Conservation (phyloP, 1,139 yeast species). For the Geotrichum bryndzae region DNA sequence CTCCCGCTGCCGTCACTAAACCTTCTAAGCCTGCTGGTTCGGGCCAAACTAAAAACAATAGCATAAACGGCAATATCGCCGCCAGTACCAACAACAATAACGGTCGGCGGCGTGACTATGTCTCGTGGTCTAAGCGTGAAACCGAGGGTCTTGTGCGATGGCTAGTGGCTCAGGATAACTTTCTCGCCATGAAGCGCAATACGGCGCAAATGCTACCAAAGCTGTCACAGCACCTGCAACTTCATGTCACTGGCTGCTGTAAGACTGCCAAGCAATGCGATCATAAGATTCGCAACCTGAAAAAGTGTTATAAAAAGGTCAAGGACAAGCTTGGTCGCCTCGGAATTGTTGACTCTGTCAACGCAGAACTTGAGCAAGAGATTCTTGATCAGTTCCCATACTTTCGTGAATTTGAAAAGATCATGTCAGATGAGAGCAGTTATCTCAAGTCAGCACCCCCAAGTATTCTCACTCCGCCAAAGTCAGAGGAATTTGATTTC, state of each 20-base stretch:
- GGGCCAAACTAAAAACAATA: not conserved
- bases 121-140: conserved; percentile 16
- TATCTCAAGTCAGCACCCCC: not conserved
- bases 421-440: conserved; percentile 4
- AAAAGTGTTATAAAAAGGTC: conserved; percentile 14
- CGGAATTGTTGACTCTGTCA: not conserved
- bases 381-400: conserved; percentile 13
- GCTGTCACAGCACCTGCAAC: conserved; percentile 7
- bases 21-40: not conserved
- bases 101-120: conserved; percentile 12
- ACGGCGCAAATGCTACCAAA: conserved; percentile 13
- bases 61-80: too few species aligned
- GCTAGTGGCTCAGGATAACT: conserved; percentile 11
- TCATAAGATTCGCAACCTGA: conserved; percentile 16
- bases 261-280: conserved; percentile 17
- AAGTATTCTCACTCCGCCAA: conserved; percentile 2
- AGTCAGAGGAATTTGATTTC: conserved; percentile 5
- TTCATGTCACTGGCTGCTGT: conserved; percentile 10
- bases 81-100: not conserved
- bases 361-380: conserved; percentile 3
- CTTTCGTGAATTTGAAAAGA: conserved; percentile 11
- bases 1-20: not conserved
- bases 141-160: conserved; percentile 15
- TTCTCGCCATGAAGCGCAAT: conserved; percentile 9
- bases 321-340: conserved; percentile 6